Evolutionary conservation across 2,329 filamentous ascomycete genomes (phyloP).

Genomic region (Diplocarpon mali): DNA sequence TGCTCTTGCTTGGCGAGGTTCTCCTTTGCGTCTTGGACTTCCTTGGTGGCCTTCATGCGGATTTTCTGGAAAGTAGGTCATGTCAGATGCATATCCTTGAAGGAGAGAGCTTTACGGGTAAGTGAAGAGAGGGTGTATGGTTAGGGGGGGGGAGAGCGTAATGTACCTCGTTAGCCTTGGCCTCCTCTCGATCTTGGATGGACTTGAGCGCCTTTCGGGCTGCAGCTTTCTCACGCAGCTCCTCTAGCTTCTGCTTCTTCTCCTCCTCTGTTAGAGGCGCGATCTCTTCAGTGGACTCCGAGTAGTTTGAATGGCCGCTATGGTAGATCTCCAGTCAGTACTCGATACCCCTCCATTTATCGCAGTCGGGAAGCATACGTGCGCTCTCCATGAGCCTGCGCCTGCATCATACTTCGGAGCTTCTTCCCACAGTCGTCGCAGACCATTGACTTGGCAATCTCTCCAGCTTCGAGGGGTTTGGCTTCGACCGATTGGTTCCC

Average conservation of each 20-base stretch:
- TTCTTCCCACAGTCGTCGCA: slow-evolving; percentile 94
- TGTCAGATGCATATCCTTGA: background rate
- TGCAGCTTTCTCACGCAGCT: slow-evolving; percentile 60
- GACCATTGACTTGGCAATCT: slow-evolving; percentile 67
- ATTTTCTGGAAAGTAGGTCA: slow-evolving; percentile 39
- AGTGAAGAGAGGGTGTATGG: background rate
- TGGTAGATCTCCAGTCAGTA: too few species aligned
- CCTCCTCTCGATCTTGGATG: slow-evolving; percentile 65
- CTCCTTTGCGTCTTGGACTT: slow-evolving; percentile 82
- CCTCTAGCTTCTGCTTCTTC: slow-evolving; percentile 68
- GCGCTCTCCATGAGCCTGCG: slow-evolving; percentile 84
- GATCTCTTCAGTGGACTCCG: slow-evolving; percentile 87
- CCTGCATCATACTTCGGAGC: slow-evolving; percentile 70
- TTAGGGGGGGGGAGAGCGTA: slow-evolving; percentile 3
- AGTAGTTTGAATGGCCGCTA: slow-evolving; percentile 79
- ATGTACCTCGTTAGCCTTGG: slow-evolving; percentile 74
- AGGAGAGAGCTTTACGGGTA: background rate
- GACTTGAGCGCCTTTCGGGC: slow-evolving; percentile 61
- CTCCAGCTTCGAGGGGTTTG: slow-evolving; percentile 57
- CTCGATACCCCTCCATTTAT: too few species aligned
- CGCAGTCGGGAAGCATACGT: slow-evolving; percentile 36
- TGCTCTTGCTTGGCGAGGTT: slow-evolving; percentile 80
- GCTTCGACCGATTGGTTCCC: slow-evolving; percentile 45
- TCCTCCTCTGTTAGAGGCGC: slow-evolving; percentile 85
- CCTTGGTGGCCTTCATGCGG: slow-evolving; percentile 78